phyloP scores from a whole-genome alignment of 192 early-diverging fungal genomes.

The Funneliformis mosseae region DNA sequence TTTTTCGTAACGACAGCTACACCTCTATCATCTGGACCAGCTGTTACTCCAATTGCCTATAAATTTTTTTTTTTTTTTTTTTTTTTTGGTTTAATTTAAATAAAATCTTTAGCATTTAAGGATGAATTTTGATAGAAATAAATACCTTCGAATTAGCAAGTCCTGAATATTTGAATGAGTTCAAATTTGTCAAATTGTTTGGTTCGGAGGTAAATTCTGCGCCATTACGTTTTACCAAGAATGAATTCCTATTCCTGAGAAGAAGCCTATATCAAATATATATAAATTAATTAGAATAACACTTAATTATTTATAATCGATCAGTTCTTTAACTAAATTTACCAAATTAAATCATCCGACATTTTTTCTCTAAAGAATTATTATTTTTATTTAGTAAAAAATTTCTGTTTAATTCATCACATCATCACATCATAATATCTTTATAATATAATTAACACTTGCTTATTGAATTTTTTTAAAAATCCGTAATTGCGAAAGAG shows the following conservation, averaged over 20 bases:
- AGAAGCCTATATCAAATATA: slow-evolving; percentile 49
- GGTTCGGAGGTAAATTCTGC: slow-evolving; percentile 72
- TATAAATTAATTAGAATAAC: no score
- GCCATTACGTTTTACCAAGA: slow-evolving; percentile 81
- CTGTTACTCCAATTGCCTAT: slow-evolving; percentile 62
- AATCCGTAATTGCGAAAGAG: no score
- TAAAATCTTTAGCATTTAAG: neutral
- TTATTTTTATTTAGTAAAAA: no score
- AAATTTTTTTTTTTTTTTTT: neutral
- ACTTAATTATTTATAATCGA: no score
- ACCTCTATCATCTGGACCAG: slow-evolving; percentile 61
- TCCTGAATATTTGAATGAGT: slow-evolving; percentile 84
- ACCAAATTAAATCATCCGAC: neutral
- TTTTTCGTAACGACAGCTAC: slow-evolving; percentile 65
- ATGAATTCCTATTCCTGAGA: slow-evolving; percentile 77
- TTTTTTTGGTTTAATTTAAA: neutral
- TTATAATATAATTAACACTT: no score
- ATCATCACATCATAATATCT: no score
- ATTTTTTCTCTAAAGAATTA: neutral
- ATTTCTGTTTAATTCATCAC: no score
- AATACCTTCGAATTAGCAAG: slow-evolving; percentile 75
- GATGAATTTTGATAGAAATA: neutral
- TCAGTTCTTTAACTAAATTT: neutral
- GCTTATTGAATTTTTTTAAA: no score
- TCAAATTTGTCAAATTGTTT: slow-evolving; percentile 75